Conservation (phyloP, 164 flowering plant genomes). For the Echeveria elegans region DNA sequence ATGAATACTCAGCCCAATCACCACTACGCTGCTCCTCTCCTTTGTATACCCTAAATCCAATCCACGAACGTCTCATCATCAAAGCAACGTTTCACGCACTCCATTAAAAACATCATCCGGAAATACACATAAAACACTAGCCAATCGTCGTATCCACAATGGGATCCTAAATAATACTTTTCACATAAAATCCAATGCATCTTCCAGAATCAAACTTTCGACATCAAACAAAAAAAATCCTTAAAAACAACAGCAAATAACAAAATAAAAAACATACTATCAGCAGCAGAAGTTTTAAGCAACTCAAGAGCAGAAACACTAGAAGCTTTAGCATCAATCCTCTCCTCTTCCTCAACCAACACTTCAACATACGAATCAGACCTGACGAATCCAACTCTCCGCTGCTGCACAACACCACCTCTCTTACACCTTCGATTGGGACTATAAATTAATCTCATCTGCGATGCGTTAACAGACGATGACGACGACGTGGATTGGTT, state of each 20-base stretch:
- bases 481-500: conserved; percentile 8
- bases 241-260: background rate
- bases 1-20: conserved; percentile 94
- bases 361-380: conserved; percentile 32
- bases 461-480: conserved; percentile 5
- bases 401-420: conserved; percentile 14
- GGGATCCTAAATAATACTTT: no score
- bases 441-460: conserved; percentile 8
- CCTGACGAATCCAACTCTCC: conserved; percentile 21
- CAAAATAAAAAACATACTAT: conserved; percentile 31
- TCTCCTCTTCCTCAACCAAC: conserved; percentile 14
- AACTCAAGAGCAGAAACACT: conserved; percentile 72
- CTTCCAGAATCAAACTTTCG: background rate
- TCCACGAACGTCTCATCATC: background rate
- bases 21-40: conserved; percentile 93
- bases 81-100: background rate
- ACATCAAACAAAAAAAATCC: background rate
- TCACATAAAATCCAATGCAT: background rate
- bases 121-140: no score
- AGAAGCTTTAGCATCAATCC: conserved; percentile 24
- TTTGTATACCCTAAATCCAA: conserved; percentile 65
- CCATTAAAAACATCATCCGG: background rate
- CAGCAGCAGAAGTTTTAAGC: conserved; percentile 76
- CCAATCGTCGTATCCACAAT: no score
- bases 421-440: conserved; percentile 14